Base-by-base conservation (phyloP, 2,329 filamentous ascomycete genomes). In the Chaetomium sp. region DNA sequence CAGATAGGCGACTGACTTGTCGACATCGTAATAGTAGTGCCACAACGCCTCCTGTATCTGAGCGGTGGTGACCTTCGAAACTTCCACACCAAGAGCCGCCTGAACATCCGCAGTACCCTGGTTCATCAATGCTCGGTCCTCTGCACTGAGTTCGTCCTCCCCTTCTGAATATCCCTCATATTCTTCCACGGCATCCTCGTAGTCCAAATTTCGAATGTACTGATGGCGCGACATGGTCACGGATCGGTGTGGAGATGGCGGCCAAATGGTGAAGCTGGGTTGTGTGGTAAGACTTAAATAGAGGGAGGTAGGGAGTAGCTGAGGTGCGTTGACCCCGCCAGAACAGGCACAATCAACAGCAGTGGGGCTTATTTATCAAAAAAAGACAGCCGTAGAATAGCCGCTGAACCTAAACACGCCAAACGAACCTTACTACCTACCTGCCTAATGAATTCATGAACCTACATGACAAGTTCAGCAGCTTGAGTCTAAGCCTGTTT, bases 21-120 rank as follows among this genome's bases (percentile, higher is more conserved):
- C 87, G 35, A 96, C 78, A 65, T 99, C 91, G 69, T 91, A 97
- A 70, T 92, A 97, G 71, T 96, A 96, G 71, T 99, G 84, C 90
- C 91, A 97, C 12, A 99, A 72, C 0, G 91, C 82, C 59, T 97
- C 92, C 69, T 95, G 84, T 59, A 96, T 92, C 67, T 96, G 87
- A 40, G 67, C 70, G 46, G 70, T 73, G 38, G 77, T 80, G 64
- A 86, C 77, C 59, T 81, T 83, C 61, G 73, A 73, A 36, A 78
- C 75, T 58, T 81, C 76, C 8, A 74, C 70, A 6, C 84, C 86
- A n/a, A 96, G 75, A 7, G 79, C 78, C 59, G 77, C 76, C 56
- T 82, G 79, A 38, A 95, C 87, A 61, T 85, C 78, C 41, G 78
- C 75, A 0, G 86, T 89, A 50, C 85, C 86, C 41, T 80, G 71